Evolutionary conservation across 2,329 filamentous ascomycete genomes (phyloP).

Genomic region (Pseudogymnoascus pannorum): DNA sequence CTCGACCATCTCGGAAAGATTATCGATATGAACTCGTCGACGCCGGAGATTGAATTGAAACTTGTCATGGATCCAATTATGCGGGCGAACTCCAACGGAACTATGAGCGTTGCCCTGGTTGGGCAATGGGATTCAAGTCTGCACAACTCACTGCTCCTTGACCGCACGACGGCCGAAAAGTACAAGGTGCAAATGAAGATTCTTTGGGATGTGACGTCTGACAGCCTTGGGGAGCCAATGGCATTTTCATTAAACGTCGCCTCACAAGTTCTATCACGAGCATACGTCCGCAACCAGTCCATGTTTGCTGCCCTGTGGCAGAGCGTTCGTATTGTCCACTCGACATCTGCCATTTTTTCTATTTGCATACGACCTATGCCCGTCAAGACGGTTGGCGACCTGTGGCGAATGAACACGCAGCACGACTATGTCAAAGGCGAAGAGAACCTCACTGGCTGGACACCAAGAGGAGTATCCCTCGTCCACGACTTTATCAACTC

Average conservation of each 20-base stretch:
- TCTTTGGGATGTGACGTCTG: conserved; percentile 77
- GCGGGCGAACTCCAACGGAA: conserved; percentile 82
- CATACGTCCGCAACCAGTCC: conserved; percentile 77
- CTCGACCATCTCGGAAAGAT: conserved; percentile 80
- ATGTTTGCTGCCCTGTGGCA: conserved; percentile 86
- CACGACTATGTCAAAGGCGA: conserved; percentile 96
- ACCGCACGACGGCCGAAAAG: conserved; percentile 86
- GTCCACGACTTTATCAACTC: conserved; percentile 79
- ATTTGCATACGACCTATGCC: conserved; percentile 79
- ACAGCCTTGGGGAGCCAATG: conserved; percentile 81
- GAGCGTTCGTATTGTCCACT: conserved; percentile 76
- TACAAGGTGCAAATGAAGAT: conserved; percentile 84
- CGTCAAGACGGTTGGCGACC: conserved; percentile 82
- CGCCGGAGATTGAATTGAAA: conserved; percentile 69
- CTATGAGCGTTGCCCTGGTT: conserved; percentile 74
- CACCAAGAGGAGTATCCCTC: conserved; percentile 79
- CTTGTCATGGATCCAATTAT: conserved; percentile 71
- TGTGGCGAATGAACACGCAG: conserved; percentile 94
- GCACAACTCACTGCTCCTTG: conserved; percentile 86
- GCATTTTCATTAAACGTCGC: conserved; percentile 74
- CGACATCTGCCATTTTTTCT: conserved; percentile 79
- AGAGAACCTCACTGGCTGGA: conserved; percentile 77
- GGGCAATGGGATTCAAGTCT: conserved; percentile 96
- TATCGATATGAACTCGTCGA: conserved; percentile 65
- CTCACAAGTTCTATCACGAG: conserved; percentile 75